A percentile compares a stretch with the other conserved stretches of the same genome.
Conservation (phyloP, 2,329 filamentous ascomycete genomes). For the Colletotrichum scovillei region DNA sequence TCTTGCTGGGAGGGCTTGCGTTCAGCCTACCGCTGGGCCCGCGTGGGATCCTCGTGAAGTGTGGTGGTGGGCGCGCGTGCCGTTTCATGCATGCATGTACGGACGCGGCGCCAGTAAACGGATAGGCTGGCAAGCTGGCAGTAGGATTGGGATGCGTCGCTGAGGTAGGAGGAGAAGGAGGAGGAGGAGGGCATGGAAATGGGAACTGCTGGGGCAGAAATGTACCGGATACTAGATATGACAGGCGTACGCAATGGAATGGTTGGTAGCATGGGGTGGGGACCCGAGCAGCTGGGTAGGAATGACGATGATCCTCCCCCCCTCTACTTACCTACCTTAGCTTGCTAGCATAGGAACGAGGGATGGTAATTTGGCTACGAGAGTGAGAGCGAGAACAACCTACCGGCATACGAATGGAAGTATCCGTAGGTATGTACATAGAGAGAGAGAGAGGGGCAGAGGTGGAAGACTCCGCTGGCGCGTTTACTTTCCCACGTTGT, state of each 20-base stretch:
- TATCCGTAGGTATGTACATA: no score
- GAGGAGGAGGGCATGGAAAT: neutral
- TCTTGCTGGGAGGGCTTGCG: neutral
- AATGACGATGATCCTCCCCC: neutral
- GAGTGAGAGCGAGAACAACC: no score
- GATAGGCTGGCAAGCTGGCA: no score
- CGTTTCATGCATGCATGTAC: neutral
- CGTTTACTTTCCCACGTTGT: neutral
- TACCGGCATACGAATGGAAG: no score
- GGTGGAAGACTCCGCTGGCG: neutral
- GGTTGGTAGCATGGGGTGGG: neutral
- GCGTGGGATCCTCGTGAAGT: neutral
- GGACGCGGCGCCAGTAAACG: neutral
- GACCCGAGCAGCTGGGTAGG: constrained; percentile 1
- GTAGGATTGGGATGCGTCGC: no score
- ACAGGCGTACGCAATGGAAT: neutral
- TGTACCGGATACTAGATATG: neutral
- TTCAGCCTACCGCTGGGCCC: neutral
- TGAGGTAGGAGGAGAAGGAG: no score
- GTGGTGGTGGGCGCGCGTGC: neutral
- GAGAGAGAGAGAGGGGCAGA: neutral
- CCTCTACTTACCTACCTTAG: no score
- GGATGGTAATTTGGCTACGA: no score
- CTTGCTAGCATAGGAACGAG: no score
- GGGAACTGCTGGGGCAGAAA: neutral